Base-by-base conservation (phyloP, 225 moss, liverwort and hornwort genomes). In the Ulota crispa region DNA sequence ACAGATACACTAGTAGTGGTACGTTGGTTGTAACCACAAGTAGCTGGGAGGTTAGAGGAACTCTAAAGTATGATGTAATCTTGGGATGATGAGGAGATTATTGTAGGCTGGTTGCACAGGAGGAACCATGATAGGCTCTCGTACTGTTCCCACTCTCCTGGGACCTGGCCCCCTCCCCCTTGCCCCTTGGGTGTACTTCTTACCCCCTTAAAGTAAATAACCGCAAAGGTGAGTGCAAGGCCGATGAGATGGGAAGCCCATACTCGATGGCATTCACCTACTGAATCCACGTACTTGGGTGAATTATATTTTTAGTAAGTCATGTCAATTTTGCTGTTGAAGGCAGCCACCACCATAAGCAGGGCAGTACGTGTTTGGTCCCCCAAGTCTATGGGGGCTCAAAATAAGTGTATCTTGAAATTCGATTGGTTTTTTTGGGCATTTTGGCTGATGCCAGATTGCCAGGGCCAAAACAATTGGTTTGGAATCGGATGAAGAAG, bases 251-350 rank as follows among this genome's bases (percentile, higher is more conserved):
- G 78, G 70, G 74, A 45, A 57, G 75, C 75, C 84, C 8, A 82
- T 84, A 65, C 82, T 70, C 78, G 41, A 84, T 79, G 71, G 4
- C 30, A 32, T 21, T 71, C 73, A 87, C 84, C 81, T 77, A 81
- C 87, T 78, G 63, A 87, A 87, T 87, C 84, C 28, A 0, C 55
- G 72, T 77, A 66, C 76, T 11, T 18, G 32, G 62, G 72, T 68
- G 4, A 77, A 36, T 77, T 72, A 67, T 67, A 54, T 65, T 68
- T 24, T 67, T 11, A 15, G 23, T 16, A 80, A 79, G 70, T 23
- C 61, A 42, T 19, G 24, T 75, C 52, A 4, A 72, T 45, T 62
- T 73, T 21, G 5, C 64, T 6, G 32, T 73, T 16, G 14, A 60
- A 78, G 65, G 73, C 12, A 27, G 78, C 68, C 52, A 28, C 8